These are phyloP conservation scores for Fraxinus dipetala DNA, from an alignment of 305 asterid species.

Conservation along the genomic window DNA sequence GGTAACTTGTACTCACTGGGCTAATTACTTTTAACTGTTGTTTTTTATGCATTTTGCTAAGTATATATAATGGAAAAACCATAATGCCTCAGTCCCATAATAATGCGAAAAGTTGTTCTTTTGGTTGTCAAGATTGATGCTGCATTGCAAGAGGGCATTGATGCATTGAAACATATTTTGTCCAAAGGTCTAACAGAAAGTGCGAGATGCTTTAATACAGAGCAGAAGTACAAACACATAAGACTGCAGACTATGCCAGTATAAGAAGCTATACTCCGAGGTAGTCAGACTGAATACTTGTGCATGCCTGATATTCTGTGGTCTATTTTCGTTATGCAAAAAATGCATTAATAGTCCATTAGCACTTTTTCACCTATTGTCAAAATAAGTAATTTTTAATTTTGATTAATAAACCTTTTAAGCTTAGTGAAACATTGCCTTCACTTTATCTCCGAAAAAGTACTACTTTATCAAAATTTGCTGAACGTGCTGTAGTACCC, in stretches of 20 bases:
- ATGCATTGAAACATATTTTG: conserved; percentile 61
- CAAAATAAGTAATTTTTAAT: not conserved
- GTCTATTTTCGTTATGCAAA: not conserved
- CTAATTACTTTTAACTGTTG: not conserved
- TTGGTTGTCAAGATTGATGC: conserved; percentile 60
- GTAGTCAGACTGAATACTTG: conserved; percentile 21
- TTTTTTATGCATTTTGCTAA: not conserved
- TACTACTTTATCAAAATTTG: not conserved
- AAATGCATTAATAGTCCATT: not conserved
- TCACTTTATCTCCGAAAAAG: not conserved
- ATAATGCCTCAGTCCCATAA: not conserved
- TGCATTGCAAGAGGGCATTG: conserved; percentile 69
- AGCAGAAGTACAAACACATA: conserved; percentile 82
- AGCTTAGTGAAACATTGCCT: not conserved
- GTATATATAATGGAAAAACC: not conserved
- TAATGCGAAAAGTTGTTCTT: conserved; percentile 15
- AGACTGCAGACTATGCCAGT: conserved; percentile 67
- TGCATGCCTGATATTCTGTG: not conserved
- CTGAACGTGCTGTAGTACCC: not conserved
- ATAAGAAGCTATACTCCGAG: conserved; percentile 28
- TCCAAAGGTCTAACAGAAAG: conserved; percentile 69
- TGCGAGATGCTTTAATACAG: conserved; percentile 63
- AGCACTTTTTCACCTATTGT: not conserved
- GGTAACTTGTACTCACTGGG: not conserved
- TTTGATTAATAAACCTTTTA: not conserved